These are phyloP conservation scores for Strobilomyces confusus DNA, from an alignment of 768 basidiomycete species.

Conservation along the genomic window DNA sequence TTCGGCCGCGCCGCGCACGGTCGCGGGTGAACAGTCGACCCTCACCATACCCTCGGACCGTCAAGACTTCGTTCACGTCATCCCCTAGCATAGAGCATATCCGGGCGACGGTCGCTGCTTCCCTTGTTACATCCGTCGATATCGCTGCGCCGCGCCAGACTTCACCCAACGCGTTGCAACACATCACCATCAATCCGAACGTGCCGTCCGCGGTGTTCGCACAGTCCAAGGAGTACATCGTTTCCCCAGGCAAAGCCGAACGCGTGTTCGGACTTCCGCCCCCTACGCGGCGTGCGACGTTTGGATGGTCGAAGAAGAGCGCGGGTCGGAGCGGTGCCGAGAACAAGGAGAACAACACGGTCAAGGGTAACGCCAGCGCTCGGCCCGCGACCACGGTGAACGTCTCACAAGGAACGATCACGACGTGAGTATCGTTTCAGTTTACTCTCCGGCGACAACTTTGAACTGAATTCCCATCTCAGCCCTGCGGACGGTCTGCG, in stretches of 20 bases:
- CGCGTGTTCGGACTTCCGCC: conserved; percentile 24
- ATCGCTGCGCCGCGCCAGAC: conserved; percentile 8
- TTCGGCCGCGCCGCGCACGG: conserved; percentile 56
- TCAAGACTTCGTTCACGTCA: conserved; percentile 42
- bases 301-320: conserved; percentile 65
- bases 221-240: conserved; percentile 33
- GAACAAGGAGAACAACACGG: conserved; percentile 49
- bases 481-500: conserved; percentile 34
- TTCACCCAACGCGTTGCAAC: conserved; percentile 36
- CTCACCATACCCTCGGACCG: conserved; percentile 65
- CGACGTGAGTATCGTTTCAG: conserved; percentile 50
- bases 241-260: conserved; percentile 29
- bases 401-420: conserved; percentile 35
- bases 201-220: conserved; percentile 23
- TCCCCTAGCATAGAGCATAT: conserved; percentile 35
- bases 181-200: conserved; percentile 42
- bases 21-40: conserved; percentile 69
- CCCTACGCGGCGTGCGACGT: conserved; percentile 50
- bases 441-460: background rate
- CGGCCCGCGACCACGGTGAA: conserved; percentile 13
- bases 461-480: background rate
- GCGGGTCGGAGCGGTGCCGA: conserved; percentile 48
- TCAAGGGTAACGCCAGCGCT: conserved; percentile 6
- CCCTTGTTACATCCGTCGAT: conserved; percentile 20
- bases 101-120: conserved; percentile 21